Base-by-base conservation (phyloP, 2,329 filamentous ascomycete genomes). In the Aspergillus bombycis region DNA sequence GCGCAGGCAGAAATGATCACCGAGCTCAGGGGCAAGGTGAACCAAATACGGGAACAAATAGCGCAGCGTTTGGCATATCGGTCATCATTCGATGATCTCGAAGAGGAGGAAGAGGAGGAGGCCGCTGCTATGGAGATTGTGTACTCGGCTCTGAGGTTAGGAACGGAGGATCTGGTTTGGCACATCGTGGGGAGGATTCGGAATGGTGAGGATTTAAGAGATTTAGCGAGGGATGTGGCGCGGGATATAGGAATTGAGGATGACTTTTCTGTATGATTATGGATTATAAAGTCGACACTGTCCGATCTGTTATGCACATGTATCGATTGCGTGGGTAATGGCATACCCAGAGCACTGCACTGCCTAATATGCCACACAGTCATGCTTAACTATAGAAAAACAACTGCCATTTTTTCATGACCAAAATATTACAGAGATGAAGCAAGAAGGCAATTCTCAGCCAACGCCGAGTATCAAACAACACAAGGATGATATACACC, bases 1-100 rank as follows among this genome's bases (percentile, higher is more conserved):
- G 63, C 63, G 12, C 61, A 64, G 12, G 66, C 68, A 19, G 66
- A 70, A 19, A 14, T 61, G 26, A 70, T 70, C 12, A 45, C 68
- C 5, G 62, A 64, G 23, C 55, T 70, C 19, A 48, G 68, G 30
- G 55, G 19, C 36, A 57, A 55, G 34, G 50, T 59, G 53, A 62
- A 61, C 43, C 41, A 60, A 6, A 23, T 69, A n/a, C 65, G 57
- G 50, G 50, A 26, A 0, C 52, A 61, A 30, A 23, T 68, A 55
- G 58, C 57, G 53, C 48, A 32, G 26, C 48, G 28, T 21, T 14
- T n/a, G 28, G 48, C 48, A 10, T n/a, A 21, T 52, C 48, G 28
- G 48, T 12, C 48, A 12, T 32, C 48, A 30, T 32, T 52, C 19
- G 19, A 52, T 32, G 43, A 41, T n/a, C 50, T 7, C 52, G 48